Evolutionary conservation across 208 protist species (phyloP).

Genomic region (Lotmaria passim): DNA sequence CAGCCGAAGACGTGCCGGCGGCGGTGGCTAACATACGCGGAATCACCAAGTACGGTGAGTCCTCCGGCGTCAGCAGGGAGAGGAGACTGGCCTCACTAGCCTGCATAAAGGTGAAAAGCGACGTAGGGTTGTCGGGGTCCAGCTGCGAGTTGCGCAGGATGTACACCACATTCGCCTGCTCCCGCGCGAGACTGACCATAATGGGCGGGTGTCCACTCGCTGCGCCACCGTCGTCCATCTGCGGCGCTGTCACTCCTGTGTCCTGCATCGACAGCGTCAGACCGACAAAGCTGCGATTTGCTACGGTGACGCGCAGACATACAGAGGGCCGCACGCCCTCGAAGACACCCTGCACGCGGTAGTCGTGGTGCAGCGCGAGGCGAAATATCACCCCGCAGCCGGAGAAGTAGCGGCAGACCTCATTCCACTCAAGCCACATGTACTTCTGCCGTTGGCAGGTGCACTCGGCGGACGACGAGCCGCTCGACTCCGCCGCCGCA

Average conservation of each 20-base stretch:
- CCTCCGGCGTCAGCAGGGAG: slow-evolving; percentile 47
- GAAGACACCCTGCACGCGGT: slow-evolving; percentile 56
- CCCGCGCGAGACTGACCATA: slow-evolving; percentile 27
- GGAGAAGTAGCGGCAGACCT: slow-evolving; percentile 64
- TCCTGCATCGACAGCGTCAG: slow-evolving; percentile 25
- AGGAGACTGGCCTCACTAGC: slow-evolving; percentile 44
- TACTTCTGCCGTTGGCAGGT: slow-evolving; percentile 26
- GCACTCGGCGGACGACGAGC: background rate
- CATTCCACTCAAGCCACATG: slow-evolving; percentile 72
- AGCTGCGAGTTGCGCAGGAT: slow-evolving; percentile 32
- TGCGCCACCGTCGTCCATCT: background rate
- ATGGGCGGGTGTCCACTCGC: slow-evolving; percentile 32
- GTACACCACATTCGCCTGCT: slow-evolving; percentile 10
- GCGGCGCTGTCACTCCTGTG: background rate
- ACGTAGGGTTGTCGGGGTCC: slow-evolving; percentile 44
- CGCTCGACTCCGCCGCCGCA: background rate
- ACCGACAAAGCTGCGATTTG: slow-evolving; percentile 29
- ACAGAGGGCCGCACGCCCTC: slow-evolving; percentile 41
- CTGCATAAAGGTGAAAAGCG: slow-evolving; percentile 58
- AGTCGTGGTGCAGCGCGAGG: slow-evolving; percentile 42
- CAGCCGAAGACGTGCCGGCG: background rate
- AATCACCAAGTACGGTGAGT: slow-evolving; percentile 64
- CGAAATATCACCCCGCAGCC: slow-evolving; percentile 58
- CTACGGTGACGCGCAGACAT: slow-evolving; percentile 47
- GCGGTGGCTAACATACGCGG: slow-evolving; percentile 48